Evolutionary conservation across 1,139 yeast genomes (phyloP).

Genomic region (Magnusiomyces tetraspermus): DNA sequence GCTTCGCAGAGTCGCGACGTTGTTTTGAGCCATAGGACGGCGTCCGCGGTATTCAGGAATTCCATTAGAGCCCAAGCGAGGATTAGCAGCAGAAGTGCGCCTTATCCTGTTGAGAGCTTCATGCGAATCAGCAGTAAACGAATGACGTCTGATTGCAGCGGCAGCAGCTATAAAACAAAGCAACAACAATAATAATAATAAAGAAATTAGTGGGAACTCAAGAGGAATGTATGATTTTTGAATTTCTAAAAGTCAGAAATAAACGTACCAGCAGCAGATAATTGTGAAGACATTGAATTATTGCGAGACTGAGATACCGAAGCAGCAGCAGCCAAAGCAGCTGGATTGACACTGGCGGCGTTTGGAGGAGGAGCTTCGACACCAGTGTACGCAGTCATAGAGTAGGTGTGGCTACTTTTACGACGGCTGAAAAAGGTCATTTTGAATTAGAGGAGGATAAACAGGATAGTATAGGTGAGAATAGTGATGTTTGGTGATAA

Average conservation of each 20-base stretch:
- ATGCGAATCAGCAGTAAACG: constrained; percentile 21
- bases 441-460: too few species aligned
- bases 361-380: constrained; percentile 25
- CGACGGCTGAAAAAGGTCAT: constrained; percentile 18
- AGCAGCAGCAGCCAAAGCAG: constrained; percentile 40
- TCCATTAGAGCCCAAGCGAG: constrained; percentile 4
- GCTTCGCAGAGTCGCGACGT: not conserved
- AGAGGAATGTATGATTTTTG: not conserved
- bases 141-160: constrained; percentile 31
- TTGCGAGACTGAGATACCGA: constrained; percentile 24
- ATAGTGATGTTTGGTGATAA: too few species aligned
- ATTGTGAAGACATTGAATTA: constrained; percentile 14
- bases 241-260: not conserved
- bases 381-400: constrained; percentile 28
- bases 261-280: constrained; percentile 18
- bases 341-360: constrained; percentile 21
- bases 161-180: constrained; percentile 29
- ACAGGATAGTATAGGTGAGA: constrained; percentile 4
- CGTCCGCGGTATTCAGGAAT: constrained; percentile 9
- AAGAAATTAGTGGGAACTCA: not conserved
- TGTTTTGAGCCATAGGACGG: not conserved
- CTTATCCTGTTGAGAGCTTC: not conserved
- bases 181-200: not conserved
- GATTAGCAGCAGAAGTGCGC: not conserved
- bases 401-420: constrained; percentile 24